Evolutionary conservation across 164 flowering plant genomes (phyloP).

Genomic region (Aristolochia contorta): DNA sequence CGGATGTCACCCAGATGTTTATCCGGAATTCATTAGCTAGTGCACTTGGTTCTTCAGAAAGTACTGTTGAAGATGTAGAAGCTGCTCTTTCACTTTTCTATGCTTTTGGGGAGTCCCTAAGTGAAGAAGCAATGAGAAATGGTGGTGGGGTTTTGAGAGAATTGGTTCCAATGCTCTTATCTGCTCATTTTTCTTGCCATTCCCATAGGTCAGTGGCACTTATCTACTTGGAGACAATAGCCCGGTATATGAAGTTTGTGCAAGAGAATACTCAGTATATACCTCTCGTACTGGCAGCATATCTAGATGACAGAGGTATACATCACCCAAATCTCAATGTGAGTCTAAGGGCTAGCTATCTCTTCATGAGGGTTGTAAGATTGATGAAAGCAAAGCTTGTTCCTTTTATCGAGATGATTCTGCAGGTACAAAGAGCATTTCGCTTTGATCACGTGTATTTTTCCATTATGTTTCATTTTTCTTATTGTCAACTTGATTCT

Average conservation of each 20-base stretch:
- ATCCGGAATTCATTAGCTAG: slow-evolving; percentile 60
- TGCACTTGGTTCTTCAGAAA: slow-evolving; percentile 50
- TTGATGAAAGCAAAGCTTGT: slow-evolving; percentile 76
- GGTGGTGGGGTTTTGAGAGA: slow-evolving; percentile 70
- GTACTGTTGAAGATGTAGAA: slow-evolving; percentile 87
- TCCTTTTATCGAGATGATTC: slow-evolving; percentile 72
- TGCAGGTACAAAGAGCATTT: slow-evolving; percentile 55
- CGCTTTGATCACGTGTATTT: neutral
- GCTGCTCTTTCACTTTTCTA: slow-evolving; percentile 82
- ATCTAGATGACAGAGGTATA: slow-evolving; percentile 93
- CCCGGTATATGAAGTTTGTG: slow-evolving; percentile 73
- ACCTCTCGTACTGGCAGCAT: slow-evolving; percentile 64
- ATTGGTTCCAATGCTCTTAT: slow-evolving; percentile 68
- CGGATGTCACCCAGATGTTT: slow-evolving; percentile 74
- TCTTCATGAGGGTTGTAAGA: slow-evolving; percentile 91
- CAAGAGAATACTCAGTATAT: slow-evolving; percentile 70
- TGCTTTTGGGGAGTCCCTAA: slow-evolving; percentile 81
- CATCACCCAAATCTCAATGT: slow-evolving; percentile 80
- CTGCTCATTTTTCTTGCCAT: slow-evolving; percentile 71
- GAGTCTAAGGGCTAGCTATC: slow-evolving; percentile 85
- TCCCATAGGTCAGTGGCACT: slow-evolving; percentile 90
- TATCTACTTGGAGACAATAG: slow-evolving; percentile 73
- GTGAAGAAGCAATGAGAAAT: slow-evolving; percentile 60
- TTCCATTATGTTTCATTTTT: neutral
- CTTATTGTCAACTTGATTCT: slow-evolving; percentile 1